A percentile compares a stretch with the other conserved stretches of the same genome.
phyloP scores from a whole-genome alignment of 1,139 yeast species.

The Magnusiomyces fungicola region DNA sequence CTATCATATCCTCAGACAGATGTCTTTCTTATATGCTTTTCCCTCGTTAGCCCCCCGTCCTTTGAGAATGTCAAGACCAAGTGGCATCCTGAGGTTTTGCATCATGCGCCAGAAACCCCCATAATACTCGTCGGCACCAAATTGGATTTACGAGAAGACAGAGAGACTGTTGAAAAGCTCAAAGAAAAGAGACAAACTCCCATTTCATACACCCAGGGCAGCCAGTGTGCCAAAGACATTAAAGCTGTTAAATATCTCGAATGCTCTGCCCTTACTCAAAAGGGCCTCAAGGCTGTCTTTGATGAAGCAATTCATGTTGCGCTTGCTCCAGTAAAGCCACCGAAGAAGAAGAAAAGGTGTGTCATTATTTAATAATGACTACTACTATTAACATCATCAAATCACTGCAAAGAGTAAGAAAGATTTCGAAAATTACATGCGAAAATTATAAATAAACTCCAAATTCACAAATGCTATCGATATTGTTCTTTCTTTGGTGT shows the following conservation, averaged over 20 bases:
- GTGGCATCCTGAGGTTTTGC: conserved; percentile 98
- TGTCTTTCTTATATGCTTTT: conserved; percentile 88
- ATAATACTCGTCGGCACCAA: conserved; percentile 95
- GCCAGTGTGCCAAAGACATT: conserved; percentile 83
- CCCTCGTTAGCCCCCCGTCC: conserved; percentile 95
- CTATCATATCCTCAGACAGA: conserved; percentile 95
- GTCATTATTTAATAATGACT: conserved; percentile 6
- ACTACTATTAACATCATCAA: too few relatives aligned
- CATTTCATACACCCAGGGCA: conserved; percentile 81
- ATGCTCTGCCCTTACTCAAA: conserved; percentile 91
- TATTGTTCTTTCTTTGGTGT: too few relatives aligned
- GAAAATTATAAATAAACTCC: too few relatives aligned
- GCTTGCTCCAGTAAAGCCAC: conserved; percentile 69
- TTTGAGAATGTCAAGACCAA: conserved; percentile 96
- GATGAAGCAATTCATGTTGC: conserved; percentile 71
- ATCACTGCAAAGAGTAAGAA: too few relatives aligned
- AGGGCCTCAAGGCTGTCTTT: conserved; percentile 61
- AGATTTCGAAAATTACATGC: too few relatives aligned
- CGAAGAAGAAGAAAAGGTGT: conserved; percentile 39
- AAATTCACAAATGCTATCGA: too few relatives aligned
- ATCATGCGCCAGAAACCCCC: conserved; percentile 97
- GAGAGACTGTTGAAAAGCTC: conserved; percentile 78
- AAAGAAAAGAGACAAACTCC: conserved; percentile 88
- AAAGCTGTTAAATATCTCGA: conserved; percentile 91
- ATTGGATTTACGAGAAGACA: conserved; percentile 89